Evolutionary conservation across 2,329 filamentous ascomycete genomes (phyloP), one percentile per base, ranked within the genome.

Genomic region (Aphanoascus verrucosus): DNA sequence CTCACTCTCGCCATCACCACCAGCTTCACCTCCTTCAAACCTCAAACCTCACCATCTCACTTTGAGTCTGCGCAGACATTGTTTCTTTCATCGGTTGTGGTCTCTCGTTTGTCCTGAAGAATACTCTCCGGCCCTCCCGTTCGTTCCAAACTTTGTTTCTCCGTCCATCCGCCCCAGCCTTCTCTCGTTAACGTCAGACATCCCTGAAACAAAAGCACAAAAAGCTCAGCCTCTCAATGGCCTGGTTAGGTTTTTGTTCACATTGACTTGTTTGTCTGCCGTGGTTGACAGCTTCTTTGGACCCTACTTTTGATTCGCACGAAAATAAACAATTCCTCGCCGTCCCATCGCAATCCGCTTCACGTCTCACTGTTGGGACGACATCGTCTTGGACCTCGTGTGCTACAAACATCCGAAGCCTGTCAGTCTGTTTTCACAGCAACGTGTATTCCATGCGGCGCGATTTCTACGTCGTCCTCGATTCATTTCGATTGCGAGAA

Each of bases 91-190:
- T 48, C 35, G 2, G 11, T n/a, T 3, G 9, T 37, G 5, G 3
- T 11, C n/a, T 11, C 35, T 37, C 11, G n/a, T 38, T 9, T n/a
- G 17, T n/a, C 17, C 32, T 20, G 35, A 17, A n/a, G 23, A 12
- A 38, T 47, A 47, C 34, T 3, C 46, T 40, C 46, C 46, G 35
- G 34, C 46, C 3, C 46, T 49, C 46, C 35, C 46, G 35, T 15
- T 49, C 20, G 35, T 40, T 49, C 19, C 35, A 48, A 48, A 48
- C 45, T 38, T 28, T 48, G 45, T 48, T 37, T 37, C 32, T 37
- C 23, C 23, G 3, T 2, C 46, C 17, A 15, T n/a, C 15, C 20
- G 3, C 17, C 43, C 31, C 19, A 48, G 34, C 45, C 46, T 19
- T 31, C 23, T 31, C 23, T 31, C 19, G 46, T 7, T 23, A 49